Base-by-base conservation (phyloP, 73 alveolate genomes). In the Stentor coeruleus region DNA sequence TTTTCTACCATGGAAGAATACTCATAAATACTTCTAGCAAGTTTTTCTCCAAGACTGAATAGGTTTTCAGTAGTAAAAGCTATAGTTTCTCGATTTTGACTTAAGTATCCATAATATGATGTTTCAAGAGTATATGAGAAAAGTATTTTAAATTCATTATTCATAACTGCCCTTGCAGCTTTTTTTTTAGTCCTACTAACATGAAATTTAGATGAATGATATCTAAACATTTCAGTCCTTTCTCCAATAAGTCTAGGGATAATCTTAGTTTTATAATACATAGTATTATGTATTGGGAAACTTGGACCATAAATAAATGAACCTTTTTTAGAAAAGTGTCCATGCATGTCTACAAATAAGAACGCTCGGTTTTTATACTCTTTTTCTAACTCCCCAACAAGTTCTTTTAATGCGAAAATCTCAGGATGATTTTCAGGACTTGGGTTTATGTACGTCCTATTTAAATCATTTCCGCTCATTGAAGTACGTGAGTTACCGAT, bases 301-400 rank as follows among this genome's bases (percentile, higher is more conserved):
- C 39, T n/a, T n/a, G 74, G 72, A 1, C 72, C 95, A 83, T 93
- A 97, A 93, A 94, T 89, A 87, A 97, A 97, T 4, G 94, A 90
- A 76, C 96, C 96, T 83, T 95, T 90, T 77, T 96, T 97, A 74
- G 98, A 86, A 0, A 98, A 93, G 87, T 97, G 99, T 28, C 99
- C 99, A 84, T 97, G 99, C 77, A 97, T 87, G 86, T 97, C 99
- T 94, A 85, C 86, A 95, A 66, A 97, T 84, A 82, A 86, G 33
- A 59, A 41, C 33, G 59, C 66, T 20, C 20, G 35, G 14, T 49
- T 42, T 3, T 90, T 83, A 77, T 98, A 87, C 40, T 96, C 98
- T 84, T 42, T 59, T 85, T 87, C 77, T 40, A 66, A 33, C 11
- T 66, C 33, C 33, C 39, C 37, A 1, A 66, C 79, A 20, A 66